Percentiles rank a stretch among this genome's conserved stretches.
Evolutionary conservation across 2,329 filamentous ascomycete genomes (phyloP).

Genomic region (Emericellopsis cladophorae): DNA sequence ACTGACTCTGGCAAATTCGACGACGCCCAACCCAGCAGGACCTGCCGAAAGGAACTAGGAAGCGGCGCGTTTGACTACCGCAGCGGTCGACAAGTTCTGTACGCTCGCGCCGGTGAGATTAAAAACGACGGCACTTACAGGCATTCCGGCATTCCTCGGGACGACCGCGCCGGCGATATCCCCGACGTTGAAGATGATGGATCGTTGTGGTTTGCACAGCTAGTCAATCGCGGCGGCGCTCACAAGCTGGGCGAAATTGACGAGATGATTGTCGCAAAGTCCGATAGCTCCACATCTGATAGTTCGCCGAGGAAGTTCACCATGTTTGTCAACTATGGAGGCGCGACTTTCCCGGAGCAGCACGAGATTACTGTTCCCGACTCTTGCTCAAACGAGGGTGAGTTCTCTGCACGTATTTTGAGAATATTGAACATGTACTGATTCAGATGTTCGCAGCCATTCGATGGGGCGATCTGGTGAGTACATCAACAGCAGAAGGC

Average conservation of each 20-base stretch:
- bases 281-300: background rate
- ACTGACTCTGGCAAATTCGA: background rate
- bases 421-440: too few species aligned
- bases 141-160: background rate
- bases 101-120: background rate
- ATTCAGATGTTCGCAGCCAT: background rate
- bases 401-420: background rate
- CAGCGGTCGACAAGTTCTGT: background rate
- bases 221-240: constrained; percentile 1
- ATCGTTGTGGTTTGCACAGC: constrained; percentile 4
- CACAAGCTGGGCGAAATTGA: constrained; percentile 2
- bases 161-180: background rate
- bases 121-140: background rate
- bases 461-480: background rate
- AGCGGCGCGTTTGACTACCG: background rate
- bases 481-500: background rate
- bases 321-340: background rate
- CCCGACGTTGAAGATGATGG: background rate
- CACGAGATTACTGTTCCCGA: background rate
- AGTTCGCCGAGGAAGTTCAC: background rate
- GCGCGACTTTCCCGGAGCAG: background rate
- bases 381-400: background rate
- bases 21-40: background rate
- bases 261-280: constrained; percentile 1
- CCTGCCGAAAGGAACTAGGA: background rate